Percentiles rank a stretch among this genome's conserved stretches.
These are phyloP conservation scores for Naganishia antarctica DNA, from an alignment of 768 basidiomycete species.

Conservation along the genomic window DNA sequence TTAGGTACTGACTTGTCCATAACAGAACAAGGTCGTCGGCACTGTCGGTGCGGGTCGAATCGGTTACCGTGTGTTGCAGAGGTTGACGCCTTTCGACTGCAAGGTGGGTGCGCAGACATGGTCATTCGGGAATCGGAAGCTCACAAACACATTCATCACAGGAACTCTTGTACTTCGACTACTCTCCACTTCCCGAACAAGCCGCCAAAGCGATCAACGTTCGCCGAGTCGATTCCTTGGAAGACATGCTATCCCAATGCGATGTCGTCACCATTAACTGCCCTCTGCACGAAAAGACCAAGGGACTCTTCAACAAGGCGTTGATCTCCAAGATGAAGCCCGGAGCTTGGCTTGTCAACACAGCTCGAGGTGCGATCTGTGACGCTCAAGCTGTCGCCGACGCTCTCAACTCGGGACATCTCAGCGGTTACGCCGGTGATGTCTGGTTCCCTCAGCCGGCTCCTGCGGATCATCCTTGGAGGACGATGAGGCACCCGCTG, in stretches of 20 bases:
- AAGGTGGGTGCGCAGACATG: conserved; percentile 49
- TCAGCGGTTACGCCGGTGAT: conserved; percentile 55
- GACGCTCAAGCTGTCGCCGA: conserved; percentile 73
- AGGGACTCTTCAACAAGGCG: conserved; percentile 72
- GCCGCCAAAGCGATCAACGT: conserved; percentile 57
- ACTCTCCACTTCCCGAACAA: conserved; percentile 62
- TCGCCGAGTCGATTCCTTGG: conserved; percentile 71
- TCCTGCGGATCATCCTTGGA: conserved; percentile 79
- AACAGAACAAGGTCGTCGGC: conserved; percentile 66
- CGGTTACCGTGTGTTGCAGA: conserved; percentile 71
- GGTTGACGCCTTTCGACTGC: conserved; percentile 67
- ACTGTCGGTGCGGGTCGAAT: conserved; percentile 76
- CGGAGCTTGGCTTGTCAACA: conserved; percentile 88
- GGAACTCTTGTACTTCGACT: conserved; percentile 86
- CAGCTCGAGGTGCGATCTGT: conserved; percentile 86
- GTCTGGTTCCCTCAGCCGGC: conserved; percentile 56
- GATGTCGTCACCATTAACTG: conserved; percentile 44
- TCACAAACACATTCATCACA: background rate
- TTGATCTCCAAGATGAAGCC: conserved; percentile 84
- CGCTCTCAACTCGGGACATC: conserved; percentile 69
- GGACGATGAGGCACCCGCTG: conserved; percentile 71
- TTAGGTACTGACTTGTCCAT: background rate
- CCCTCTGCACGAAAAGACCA: conserved; percentile 47
- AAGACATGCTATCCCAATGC: conserved; percentile 56
- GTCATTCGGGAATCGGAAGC: too few relatives aligned